A percentile compares a stretch with the other conserved stretches of the same genome.
Evolutionary conservation across 306 rosid genomes (phyloP).

Genomic region (Rosa rugosa): DNA sequence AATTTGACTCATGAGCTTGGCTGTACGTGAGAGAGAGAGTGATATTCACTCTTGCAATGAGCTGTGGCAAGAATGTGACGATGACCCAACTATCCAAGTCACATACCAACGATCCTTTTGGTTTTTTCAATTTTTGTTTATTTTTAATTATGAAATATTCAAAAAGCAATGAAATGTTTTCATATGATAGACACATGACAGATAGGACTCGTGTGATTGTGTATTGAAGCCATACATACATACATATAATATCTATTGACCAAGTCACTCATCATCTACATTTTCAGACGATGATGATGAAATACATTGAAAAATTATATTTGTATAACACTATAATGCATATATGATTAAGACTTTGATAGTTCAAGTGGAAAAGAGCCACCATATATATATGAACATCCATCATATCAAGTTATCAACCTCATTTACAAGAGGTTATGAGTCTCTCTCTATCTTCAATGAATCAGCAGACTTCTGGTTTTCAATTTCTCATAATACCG

Average conservation of each 20-base stretch:
- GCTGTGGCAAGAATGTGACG: conserved; percentile 21
- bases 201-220: not conserved
- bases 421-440: no score
- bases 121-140: not conserved
- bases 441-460: no score
- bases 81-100: conserved; percentile 22
- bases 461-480: no score
- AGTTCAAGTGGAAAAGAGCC: not conserved
- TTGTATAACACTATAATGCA: not conserved
- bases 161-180: conserved; percentile 9
- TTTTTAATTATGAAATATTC: conserved; percentile 16
- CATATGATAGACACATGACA: not conserved
- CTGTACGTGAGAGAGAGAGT: no score
- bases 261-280: not conserved
- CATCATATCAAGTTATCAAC: no score
- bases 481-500: no score
- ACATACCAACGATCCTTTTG: not conserved
- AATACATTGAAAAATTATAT: not conserved
- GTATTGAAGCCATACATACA: not conserved
- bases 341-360: not conserved
- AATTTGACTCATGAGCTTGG: no score
- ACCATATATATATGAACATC: not conserved
- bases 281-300: not conserved
- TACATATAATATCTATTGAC: not conserved
- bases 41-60: not conserved